phyloP scores from a whole-genome alignment of 495 filamentous ascomycete species.

The Staphylotrichum longicolle region DNA sequence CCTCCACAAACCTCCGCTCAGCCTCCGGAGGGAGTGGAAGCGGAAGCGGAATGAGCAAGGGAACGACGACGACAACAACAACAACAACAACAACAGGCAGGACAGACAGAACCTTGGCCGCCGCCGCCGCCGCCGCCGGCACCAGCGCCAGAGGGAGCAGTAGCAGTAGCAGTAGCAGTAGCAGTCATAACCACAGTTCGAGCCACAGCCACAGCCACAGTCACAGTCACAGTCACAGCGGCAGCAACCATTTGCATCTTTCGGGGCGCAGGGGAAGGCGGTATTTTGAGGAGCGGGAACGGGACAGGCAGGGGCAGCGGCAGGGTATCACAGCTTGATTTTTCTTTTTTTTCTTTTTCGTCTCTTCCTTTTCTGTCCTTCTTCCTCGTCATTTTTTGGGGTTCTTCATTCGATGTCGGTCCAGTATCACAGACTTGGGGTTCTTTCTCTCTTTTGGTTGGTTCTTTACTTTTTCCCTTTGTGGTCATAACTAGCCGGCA shows the following conservation, averaged over 20 bases:
- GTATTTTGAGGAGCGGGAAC: constrained; percentile 19
- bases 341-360: background rate
- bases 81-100: background rate
- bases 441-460: background rate
- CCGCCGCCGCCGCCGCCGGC: background rate
- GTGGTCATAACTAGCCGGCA: too few relatives aligned
- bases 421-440: too few relatives aligned
- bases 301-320: constrained; percentile 22
- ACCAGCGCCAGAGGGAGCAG: background rate
- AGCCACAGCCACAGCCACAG: background rate
- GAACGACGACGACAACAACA: background rate
- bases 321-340: constrained; percentile 25
- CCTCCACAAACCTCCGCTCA: too few relatives aligned
- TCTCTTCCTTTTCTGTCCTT: background rate
- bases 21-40: background rate
- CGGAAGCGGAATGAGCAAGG: background rate
- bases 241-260: constrained; percentile 25
- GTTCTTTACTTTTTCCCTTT: background rate
- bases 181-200: too few relatives aligned
- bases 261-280: constrained; percentile 21
- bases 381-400: background rate
- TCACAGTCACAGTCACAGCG: background rate
- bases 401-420: background rate
- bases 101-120: background rate
- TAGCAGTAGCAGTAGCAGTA: background rate